A percentile compares a stretch with the other conserved stretches of the same genome.
phyloP scores from a whole-genome alignment of 352 stramenopile species.

The Phytophthora rubi region DNA sequence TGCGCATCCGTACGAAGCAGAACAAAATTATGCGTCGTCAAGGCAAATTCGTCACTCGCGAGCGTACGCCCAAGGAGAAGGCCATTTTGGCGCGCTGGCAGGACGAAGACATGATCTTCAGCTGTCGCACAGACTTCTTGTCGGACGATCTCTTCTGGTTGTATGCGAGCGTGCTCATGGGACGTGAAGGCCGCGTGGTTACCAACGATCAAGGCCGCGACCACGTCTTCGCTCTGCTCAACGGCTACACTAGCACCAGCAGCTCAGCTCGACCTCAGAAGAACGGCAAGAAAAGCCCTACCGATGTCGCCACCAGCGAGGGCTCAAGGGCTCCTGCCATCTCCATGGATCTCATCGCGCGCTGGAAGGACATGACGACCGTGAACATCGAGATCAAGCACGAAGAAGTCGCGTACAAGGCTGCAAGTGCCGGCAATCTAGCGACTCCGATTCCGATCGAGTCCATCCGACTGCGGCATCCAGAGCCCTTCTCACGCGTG shows the following conservation, averaged over 20 bases:
- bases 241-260: constrained; percentile 39
- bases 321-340: constrained; percentile 32
- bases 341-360: constrained; percentile 74
- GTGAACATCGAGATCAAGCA: constrained; percentile 83
- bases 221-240: constrained; percentile 86
- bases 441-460: constrained; percentile 55
- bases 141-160: constrained; percentile 99
- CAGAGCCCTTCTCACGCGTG: constrained; percentile 73
- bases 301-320: constrained; percentile 4
- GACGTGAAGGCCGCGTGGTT: constrained; percentile 78
- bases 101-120: constrained; percentile 90
- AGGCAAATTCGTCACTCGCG: constrained; percentile 58
- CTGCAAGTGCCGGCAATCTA: constrained; percentile 14
- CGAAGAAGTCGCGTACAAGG: constrained; percentile 39
- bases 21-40: constrained; percentile 51
- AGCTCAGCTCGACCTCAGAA: constrained; percentile 18
- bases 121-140: constrained; percentile 79
- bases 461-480: constrained; percentile 58
- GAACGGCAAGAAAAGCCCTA: constrained; percentile 25
- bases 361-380: constrained; percentile 71
- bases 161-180: constrained; percentile 90
- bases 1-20: constrained; percentile 65
- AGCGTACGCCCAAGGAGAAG: constrained; percentile 62
- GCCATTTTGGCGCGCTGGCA: constrained; percentile 72
- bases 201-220: constrained; percentile 99